Conservation (phyloP, 1,284 basidiomycete genomes). For the Trametes versicolor region DNA sequence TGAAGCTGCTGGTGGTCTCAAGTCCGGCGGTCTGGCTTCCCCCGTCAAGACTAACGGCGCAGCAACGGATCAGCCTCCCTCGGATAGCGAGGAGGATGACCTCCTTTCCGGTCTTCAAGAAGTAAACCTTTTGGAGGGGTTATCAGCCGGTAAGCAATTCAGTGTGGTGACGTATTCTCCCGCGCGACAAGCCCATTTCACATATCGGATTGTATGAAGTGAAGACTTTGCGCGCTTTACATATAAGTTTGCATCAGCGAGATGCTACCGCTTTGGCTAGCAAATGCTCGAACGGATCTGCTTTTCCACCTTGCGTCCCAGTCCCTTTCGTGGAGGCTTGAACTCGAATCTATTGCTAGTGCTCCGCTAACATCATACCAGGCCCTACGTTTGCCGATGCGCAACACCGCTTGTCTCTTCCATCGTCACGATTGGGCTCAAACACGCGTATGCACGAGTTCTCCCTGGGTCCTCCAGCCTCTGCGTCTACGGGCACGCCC, state of each 20-base stretch:
- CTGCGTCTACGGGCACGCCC: conserved; percentile 51
- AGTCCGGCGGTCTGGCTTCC: conserved; percentile 32
- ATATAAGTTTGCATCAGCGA: too few species aligned
- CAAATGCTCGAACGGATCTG: too few species aligned
- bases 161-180: too few species aligned
- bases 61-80: conserved; percentile 10
- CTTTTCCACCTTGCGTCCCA: too few species aligned
- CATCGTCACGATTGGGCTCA: conserved; percentile 72
- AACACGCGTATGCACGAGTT: conserved; percentile 70
- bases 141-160: conserved; percentile 56
- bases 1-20: conserved; percentile 47
- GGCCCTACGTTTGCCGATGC: conserved; percentile 58
- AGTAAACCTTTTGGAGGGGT: conserved; percentile 81
- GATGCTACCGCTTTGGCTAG: too few species aligned
- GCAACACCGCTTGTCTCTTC: conserved; percentile 54
- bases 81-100: conserved; percentile 46
- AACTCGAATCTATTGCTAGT: not conserved
- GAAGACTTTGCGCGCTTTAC: too few species aligned
- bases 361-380: conserved; percentile 29
- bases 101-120: conserved; percentile 70
- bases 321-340: not conserved
- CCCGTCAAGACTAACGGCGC: conserved; percentile 29
- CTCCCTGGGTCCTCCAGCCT: conserved; percentile 60
- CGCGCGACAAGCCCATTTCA: too few species aligned
- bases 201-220: too few species aligned